Evolutionary conservation across 2,329 filamentous ascomycete genomes (phyloP).

Genomic region (Coniochaeta sp.): DNA sequence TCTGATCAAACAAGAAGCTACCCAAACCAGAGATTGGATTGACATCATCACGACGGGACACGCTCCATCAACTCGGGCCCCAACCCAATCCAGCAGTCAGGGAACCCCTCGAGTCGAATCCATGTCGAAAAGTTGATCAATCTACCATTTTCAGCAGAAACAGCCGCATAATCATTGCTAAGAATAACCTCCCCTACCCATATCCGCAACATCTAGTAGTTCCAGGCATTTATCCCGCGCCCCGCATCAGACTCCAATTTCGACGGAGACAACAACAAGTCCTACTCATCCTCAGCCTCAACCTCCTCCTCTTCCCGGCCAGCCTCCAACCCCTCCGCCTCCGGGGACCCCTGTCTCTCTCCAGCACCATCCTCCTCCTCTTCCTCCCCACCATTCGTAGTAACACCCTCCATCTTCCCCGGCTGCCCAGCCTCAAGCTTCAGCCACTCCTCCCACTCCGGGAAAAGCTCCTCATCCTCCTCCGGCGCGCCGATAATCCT

Average conservation of each 20-base stretch:
- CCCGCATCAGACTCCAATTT: too few species aligned
- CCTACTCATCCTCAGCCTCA: constrained; percentile 9
- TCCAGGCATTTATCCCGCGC: background rate
- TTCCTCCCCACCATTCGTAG: constrained; percentile 18
- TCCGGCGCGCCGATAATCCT: constrained; percentile 78
- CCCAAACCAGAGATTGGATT: too few species aligned
- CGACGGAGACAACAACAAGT: background rate
- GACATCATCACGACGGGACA: too few species aligned
- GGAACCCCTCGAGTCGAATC: too few species aligned
- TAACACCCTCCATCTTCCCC: constrained; percentile 15
- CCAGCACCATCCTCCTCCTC: constrained; percentile 16
- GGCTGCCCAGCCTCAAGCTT: constrained; percentile 66
- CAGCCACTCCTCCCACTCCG: constrained; percentile 91
- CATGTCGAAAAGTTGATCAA: too few species aligned
- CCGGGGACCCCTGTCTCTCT: constrained; percentile 11
- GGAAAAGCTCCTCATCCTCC: constrained; percentile 83
- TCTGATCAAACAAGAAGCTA: too few species aligned
- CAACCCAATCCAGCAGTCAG: too few species aligned
- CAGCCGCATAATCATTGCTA: background rate
- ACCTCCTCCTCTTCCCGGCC: too few species aligned
- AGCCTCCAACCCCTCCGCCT: constrained; percentile 7
- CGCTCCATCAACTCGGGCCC: too few species aligned
- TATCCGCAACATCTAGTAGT: background rate
- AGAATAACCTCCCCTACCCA: background rate
- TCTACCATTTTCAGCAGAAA: background rate